Evolutionary conservation across 2,329 filamentous ascomycete genomes (phyloP).

Genomic region (Phaeosphaeriaceae sp.): DNA sequence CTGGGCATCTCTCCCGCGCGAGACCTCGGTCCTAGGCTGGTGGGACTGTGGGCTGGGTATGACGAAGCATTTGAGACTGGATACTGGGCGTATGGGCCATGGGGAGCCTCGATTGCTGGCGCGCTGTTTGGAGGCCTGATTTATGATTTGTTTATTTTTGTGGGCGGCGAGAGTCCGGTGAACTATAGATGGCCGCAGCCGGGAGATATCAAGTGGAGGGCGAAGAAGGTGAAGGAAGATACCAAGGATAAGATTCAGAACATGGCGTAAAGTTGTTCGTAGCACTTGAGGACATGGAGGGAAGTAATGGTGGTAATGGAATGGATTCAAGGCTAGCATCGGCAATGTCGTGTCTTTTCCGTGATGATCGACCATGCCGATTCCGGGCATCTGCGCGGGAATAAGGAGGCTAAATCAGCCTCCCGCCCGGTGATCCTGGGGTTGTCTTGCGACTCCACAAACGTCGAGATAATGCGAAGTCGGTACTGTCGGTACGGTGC

Average conservation of each 20-base stretch:
- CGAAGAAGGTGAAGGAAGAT: slow-evolving; percentile 18
- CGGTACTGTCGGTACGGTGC: too few relatives aligned
- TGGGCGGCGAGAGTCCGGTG: slow-evolving; percentile 37
- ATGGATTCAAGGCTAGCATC: neutral
- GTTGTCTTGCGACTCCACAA: too few relatives aligned
- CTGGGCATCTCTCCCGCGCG: slow-evolving; percentile 70
- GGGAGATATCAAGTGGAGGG: slow-evolving; percentile 30
- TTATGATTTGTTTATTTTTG: slow-evolving; percentile 43
- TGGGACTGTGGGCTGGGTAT: slow-evolving; percentile 72
- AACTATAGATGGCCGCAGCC: slow-evolving; percentile 39
- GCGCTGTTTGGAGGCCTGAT: slow-evolving; percentile 34
- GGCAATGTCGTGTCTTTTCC: neutral
- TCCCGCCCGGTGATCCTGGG: too few relatives aligned
- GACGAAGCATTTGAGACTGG: slow-evolving; percentile 52
- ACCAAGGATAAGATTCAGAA: slow-evolving; percentile 23
- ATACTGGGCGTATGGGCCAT: slow-evolving; percentile 40
- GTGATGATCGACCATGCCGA: neutral
- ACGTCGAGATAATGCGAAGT: too few relatives aligned
- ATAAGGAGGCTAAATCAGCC: neutral
- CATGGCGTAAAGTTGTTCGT: slow-evolving; percentile 11
- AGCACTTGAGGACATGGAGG: neutral
- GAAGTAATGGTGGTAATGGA: neutral
- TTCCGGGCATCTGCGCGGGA: too few relatives aligned
- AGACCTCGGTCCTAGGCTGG: slow-evolving; percentile 74
- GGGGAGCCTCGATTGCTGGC: slow-evolving; percentile 33